Conservation (phyloP, 306 rosid species). For the Trifolium pratense region DNA sequence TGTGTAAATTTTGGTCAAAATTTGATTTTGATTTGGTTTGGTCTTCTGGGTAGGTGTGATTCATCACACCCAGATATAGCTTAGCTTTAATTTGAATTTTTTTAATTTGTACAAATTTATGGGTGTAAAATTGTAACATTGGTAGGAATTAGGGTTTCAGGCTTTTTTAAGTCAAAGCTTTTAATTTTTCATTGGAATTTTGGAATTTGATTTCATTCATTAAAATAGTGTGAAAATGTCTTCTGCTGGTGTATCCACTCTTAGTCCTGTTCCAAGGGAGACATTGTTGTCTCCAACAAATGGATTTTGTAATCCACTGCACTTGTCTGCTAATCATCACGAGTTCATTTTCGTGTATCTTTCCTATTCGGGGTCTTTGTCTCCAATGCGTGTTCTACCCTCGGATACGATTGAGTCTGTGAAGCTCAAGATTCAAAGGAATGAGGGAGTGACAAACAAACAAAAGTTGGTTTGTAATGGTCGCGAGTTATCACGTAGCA, state of each 20-base stretch:
- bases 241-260: slow-evolving; percentile 72
- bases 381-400: slow-evolving; percentile 71
- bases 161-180: slow-evolving; percentile 42
- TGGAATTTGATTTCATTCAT: not conserved
- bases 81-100: not conserved
- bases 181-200: slow-evolving; percentile 7
- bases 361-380: slow-evolving; percentile 61
- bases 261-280: slow-evolving; percentile 62
- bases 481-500: slow-evolving; percentile 78
- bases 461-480: slow-evolving; percentile 93
- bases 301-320: slow-evolving; percentile 42
- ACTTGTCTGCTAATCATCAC: slow-evolving; percentile 42
- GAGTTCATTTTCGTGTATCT: slow-evolving; percentile 70
- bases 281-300: slow-evolving; percentile 46
- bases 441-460: slow-evolving; percentile 76
- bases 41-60: slow-evolving; percentile 50
- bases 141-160: slow-evolving; percentile 45
- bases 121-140: slow-evolving; percentile 44
- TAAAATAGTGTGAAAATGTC: slow-evolving; percentile 58
- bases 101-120: slow-evolving; percentile 32
- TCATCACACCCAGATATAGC: slow-evolving; percentile 41
- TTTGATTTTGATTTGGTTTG: slow-evolving; percentile 35
- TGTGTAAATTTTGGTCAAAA: slow-evolving; percentile 15
- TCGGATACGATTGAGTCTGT: slow-evolving; percentile 86
- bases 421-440: slow-evolving; percentile 72